Percentiles rank a stretch among this genome's conserved stretches.
phyloP scores from a whole-genome alignment of 331 rosid species.

The Quercus lobata region DNA sequence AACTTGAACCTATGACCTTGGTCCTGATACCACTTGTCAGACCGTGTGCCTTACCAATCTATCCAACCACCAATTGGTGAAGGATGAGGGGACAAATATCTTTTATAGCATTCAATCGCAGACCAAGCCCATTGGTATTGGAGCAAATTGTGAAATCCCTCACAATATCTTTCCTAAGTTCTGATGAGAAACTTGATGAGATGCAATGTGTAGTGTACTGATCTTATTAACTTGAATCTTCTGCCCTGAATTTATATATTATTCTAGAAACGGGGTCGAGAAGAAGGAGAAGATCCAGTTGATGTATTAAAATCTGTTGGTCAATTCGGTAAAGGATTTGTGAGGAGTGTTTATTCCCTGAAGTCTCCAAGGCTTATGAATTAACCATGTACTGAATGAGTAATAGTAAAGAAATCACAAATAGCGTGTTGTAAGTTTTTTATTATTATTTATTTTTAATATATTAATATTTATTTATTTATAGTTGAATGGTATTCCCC shows the following conservation, averaged over 20 bases:
- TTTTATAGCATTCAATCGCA: too few species aligned
- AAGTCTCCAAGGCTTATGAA: slow-evolving; percentile 52
- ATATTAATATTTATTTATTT: neutral
- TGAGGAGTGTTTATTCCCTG: slow-evolving; percentile 62
- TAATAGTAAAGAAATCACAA: neutral
- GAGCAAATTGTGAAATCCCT: too few species aligned
- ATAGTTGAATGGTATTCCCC: neutral
- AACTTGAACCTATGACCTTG: too few species aligned
- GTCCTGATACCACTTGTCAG: too few species aligned
- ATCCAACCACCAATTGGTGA: too few species aligned
- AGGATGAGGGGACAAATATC: too few species aligned
- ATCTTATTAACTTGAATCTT: slow-evolving; percentile 1
- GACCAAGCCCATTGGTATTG: too few species aligned
- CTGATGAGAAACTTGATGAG: neutral
- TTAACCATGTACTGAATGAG: neutral
- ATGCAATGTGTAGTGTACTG: neutral
- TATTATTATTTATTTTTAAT: neutral
- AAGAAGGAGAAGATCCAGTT: slow-evolving; percentile 48
- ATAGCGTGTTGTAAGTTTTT: neutral
- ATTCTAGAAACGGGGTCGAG: slow-evolving; percentile 70
- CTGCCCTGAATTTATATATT: neutral
- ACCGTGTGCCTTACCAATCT: too few species aligned
- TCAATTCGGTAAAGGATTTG: slow-evolving; percentile 85
- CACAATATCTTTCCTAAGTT: neutral
- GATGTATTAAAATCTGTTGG: slow-evolving; percentile 61